Evolutionary conservation across 495 filamentous ascomycete genomes (phyloP).

Genomic region (Penicillium chermesinum): DNA sequence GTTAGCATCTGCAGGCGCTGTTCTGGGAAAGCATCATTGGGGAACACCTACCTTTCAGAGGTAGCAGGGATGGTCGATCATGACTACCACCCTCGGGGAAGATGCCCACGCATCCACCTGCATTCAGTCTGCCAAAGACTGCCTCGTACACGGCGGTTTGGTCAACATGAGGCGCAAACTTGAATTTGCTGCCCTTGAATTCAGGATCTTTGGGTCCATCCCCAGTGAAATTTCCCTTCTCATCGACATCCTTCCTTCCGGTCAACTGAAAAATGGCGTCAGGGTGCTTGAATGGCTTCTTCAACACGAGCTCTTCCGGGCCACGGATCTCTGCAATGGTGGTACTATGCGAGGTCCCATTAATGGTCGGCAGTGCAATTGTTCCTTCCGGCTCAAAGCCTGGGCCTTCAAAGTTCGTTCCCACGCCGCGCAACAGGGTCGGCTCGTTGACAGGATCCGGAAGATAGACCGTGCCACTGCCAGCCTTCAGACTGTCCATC

Average conservation of each 20-base stretch:
- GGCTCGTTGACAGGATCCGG: slow-evolving; percentile 81
- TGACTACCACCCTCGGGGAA: slow-evolving; percentile 98
- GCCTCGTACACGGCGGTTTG: slow-evolving; percentile 90
- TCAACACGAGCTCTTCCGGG: slow-evolving; percentile 75
- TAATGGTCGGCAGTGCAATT: slow-evolving; percentile 77
- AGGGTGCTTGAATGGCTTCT: slow-evolving; percentile 74
- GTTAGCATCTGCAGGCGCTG: background rate
- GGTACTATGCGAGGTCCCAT: slow-evolving; percentile 69
- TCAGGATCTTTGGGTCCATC: slow-evolving; percentile 35
- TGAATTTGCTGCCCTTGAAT: slow-evolving; percentile 77
- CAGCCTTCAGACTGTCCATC: slow-evolving; percentile 80
- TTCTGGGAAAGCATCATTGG: background rate
- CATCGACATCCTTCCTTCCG: slow-evolving; percentile 60
- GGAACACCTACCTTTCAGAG: slow-evolving; percentile 74
- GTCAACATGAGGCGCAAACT: slow-evolving; percentile 88
- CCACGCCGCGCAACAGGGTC: slow-evolving; percentile 75
- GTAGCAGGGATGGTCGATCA: slow-evolving; percentile 87
- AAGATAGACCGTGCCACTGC: slow-evolving; percentile 78
- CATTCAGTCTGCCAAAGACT: slow-evolving; percentile 75
- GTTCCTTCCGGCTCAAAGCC: slow-evolving; percentile 74
- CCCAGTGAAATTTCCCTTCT: slow-evolving; percentile 51
- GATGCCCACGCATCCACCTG: slow-evolving; percentile 88
- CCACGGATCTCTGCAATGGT: slow-evolving; percentile 76
- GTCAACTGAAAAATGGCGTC: slow-evolving; percentile 73
- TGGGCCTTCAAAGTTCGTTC: slow-evolving; percentile 75